phyloP scores from a whole-genome alignment of 2,329 filamentous ascomycete genomes.

The Colletotrichum sp. region DNA sequence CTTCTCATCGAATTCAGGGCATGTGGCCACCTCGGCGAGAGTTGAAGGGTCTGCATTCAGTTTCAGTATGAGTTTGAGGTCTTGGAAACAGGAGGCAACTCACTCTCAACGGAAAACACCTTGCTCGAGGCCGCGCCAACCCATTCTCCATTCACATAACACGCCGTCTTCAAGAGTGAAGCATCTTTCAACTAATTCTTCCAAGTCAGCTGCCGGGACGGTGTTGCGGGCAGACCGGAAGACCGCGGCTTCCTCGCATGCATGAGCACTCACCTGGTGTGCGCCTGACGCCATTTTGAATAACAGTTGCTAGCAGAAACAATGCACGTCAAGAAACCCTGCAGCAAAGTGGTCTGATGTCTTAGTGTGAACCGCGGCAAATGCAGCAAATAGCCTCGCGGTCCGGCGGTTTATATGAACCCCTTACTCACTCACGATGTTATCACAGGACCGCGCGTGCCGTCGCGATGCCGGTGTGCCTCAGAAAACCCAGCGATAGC shows the following conservation, averaged over 20 bases:
- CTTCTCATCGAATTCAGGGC: slow-evolving; percentile 73
- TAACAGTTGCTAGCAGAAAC: background rate
- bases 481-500: background rate
- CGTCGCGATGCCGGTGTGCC: slow-evolving; percentile 11
- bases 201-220: background rate
- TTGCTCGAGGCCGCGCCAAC: slow-evolving; percentile 72
- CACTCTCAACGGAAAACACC: slow-evolving; percentile 74
- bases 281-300: slow-evolving; percentile 3
- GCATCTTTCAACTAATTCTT: slow-evolving; percentile 59
- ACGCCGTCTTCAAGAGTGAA: slow-evolving; percentile 71
- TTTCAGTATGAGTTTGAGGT: background rate
- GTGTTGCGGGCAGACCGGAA: background rate
- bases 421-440: background rate
- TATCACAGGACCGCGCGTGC: background rate
- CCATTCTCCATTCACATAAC: slow-evolving; percentile 81
- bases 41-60: slow-evolving; percentile 69
- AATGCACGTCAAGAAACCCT: background rate
- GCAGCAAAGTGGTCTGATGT: background rate
- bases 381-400: background rate
- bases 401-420: slow-evolving; percentile 8
- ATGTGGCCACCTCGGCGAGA: slow-evolving; percentile 69
- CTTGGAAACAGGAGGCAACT: background rate
- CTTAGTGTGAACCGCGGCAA: background rate
- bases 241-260: background rate
- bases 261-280: background rate